A percentile compares a stretch with the other conserved stretches of the same genome.
phyloP scores from a whole-genome alignment of 2,329 filamentous ascomycete genomes.

The Fusarium foetens region DNA sequence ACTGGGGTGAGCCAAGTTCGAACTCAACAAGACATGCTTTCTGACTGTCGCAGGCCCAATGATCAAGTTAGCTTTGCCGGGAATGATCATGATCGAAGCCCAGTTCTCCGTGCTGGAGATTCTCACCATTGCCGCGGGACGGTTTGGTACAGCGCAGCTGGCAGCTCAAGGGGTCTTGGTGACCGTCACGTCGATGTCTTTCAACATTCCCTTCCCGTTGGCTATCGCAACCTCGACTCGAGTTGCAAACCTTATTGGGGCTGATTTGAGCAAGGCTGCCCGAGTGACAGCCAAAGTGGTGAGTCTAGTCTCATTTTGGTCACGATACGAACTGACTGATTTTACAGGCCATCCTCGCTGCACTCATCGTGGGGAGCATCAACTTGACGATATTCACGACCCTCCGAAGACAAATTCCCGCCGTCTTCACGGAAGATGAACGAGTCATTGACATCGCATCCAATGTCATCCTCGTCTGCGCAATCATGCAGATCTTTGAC shows the following conservation, averaged over 20 bases:
- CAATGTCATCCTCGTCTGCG: slow-evolving; percentile 77
- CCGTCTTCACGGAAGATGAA: slow-evolving; percentile 75
- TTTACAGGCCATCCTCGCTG: slow-evolving; percentile 64
- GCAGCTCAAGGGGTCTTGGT: slow-evolving; percentile 87
- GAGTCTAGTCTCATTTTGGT: slow-evolving; percentile 28
- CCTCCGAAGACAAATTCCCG: slow-evolving; percentile 75
- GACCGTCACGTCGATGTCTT: slow-evolving; percentile 80
- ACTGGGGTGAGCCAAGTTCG: slow-evolving; percentile 62
- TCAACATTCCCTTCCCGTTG: slow-evolving; percentile 89
- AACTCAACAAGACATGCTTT: neutral
- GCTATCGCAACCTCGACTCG: slow-evolving; percentile 89
- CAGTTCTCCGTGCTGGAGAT: slow-evolving; percentile 93
- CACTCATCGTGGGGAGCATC: slow-evolving; percentile 74
- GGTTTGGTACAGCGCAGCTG: slow-evolving; percentile 78
- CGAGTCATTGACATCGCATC: slow-evolving; percentile 74
- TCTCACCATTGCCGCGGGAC: slow-evolving; percentile 79
- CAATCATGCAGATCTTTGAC: slow-evolving; percentile 90
- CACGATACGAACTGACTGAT: rapidly evolving
- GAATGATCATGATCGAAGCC: slow-evolving; percentile 89
- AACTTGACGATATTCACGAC: slow-evolving; percentile 76
- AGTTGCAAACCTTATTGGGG: slow-evolving; percentile 89
- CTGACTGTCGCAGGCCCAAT: slow-evolving; percentile 60
- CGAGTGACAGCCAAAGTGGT: slow-evolving; percentile 79
- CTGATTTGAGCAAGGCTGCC: slow-evolving; percentile 79
- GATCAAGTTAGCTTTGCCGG: slow-evolving; percentile 85